These are phyloP conservation scores for Ballota nigra DNA, from an alignment of 257 asterid genomes.

Conservation along the genomic window DNA sequence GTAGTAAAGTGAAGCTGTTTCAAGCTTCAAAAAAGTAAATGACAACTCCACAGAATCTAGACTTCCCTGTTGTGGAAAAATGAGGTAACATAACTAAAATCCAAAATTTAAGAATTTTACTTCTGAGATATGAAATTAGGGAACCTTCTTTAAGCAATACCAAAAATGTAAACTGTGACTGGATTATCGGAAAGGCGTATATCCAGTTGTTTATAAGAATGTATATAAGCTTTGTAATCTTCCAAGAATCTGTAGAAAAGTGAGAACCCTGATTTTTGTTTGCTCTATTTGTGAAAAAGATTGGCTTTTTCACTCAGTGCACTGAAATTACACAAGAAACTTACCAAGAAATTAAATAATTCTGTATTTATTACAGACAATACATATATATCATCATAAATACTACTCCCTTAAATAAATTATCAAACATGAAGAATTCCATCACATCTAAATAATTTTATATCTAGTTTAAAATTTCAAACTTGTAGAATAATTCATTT, in stretches of 20 bases:
- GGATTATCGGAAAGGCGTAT: conserved; percentile 36
- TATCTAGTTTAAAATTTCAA: no score
- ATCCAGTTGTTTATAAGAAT: background rate
- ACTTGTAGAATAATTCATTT: no score
- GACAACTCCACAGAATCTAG: conserved; percentile 26
- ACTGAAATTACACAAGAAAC: conserved; percentile 6
- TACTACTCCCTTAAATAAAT: no score
- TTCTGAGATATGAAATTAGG: background rate
- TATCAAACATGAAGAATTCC: no score
- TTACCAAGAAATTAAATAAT: background rate
- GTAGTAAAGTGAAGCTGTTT: conserved; percentile 15
- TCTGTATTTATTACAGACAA: no score
- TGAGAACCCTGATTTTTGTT: background rate
- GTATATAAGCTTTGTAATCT: background rate
- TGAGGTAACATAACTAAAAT: conserved; percentile 22
- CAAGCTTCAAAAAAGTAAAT: conserved; percentile 2
- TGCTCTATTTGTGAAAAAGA: conserved; percentile 19
- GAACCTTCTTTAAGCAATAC: conserved; percentile 34
- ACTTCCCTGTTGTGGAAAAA: conserved; percentile 32
- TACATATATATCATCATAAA: no score
- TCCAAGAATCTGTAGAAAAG: background rate
- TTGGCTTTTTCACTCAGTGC: conserved; percentile 15
- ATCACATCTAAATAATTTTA: no score
- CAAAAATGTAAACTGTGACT: conserved; percentile 32
- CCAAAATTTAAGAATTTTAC: conserved; percentile 11